Evolutionary conservation across 257 asterid genomes (phyloP).

Genomic region (Petunia secreta): DNA sequence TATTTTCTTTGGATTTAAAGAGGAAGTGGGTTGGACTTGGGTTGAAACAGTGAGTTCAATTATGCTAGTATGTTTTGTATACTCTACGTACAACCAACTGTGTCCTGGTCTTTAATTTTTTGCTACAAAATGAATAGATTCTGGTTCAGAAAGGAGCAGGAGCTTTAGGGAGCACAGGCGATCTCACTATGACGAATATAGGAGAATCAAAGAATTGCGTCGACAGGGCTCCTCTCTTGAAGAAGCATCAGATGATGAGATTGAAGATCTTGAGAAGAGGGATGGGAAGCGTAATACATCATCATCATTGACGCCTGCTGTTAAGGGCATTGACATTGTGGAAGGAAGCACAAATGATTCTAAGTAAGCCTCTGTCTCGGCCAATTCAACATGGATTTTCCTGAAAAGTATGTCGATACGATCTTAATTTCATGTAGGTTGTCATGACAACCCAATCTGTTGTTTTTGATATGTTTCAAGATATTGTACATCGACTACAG

Average conservation of each 20-base stretch:
- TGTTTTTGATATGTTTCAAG: not conserved
- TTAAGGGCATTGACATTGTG: conserved; percentile 54
- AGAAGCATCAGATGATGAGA: conserved; percentile 61
- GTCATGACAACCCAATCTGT: not conserved
- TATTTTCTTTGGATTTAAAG: not conserved
- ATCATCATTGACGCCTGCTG: conserved; percentile 57
- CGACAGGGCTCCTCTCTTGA: conserved; percentile 53
- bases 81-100: not conserved
- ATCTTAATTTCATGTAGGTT: not conserved
- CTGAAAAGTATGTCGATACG: not conserved
- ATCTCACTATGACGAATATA: conserved; percentile 88
- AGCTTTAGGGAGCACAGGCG: conserved; percentile 82
- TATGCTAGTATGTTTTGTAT: not conserved
- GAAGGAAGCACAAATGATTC: conserved; percentile 24
- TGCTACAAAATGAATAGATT: conserved; percentile 31
- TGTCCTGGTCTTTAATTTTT: not conserved
- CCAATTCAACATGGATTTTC: conserved; percentile 38
- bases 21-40: not conserved
- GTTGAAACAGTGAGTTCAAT: not conserved
- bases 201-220: conserved; percentile 65
- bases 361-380: conserved; percentile 34
- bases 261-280: conserved; percentile 27
- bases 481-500: not conserved
- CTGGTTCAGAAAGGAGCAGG: conserved; percentile 57
- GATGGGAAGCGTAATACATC: conserved; percentile 37